Conservation (phyloP, 2,329 filamentous ascomycete species). For the Fusarium bulbicola region DNA sequence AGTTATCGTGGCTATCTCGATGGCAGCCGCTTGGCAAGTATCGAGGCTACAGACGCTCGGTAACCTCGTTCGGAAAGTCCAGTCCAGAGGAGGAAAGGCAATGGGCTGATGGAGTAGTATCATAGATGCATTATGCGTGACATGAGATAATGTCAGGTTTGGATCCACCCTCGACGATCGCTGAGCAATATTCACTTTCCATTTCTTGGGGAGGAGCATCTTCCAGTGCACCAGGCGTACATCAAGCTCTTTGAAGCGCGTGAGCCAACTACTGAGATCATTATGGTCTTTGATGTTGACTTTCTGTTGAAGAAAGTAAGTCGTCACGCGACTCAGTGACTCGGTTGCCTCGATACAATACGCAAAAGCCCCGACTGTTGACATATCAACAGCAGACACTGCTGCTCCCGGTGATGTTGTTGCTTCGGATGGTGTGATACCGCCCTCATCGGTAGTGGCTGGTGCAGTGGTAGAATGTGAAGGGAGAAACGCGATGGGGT, state of each 20-base stretch:
- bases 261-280: constrained; percentile 53
- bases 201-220: background rate
- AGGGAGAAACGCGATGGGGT: constrained; percentile 50
- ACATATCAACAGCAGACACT: constrained; percentile 37
- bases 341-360: constrained; percentile 58
- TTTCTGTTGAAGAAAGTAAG: constrained; percentile 55
- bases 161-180: constrained; percentile 52
- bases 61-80: constrained; percentile 41
- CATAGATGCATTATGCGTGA: constrained; percentile 60
- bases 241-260: constrained; percentile 58
- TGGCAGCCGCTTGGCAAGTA: background rate
- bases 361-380: constrained; percentile 55
- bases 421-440: background rate
- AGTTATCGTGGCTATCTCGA: background rate
- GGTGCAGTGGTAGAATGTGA: constrained; percentile 39
- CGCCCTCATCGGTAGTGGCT: background rate
- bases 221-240: constrained; percentile 51
- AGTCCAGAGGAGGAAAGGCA: constrained; percentile 51
- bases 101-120: constrained; percentile 59
- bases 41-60: constrained; percentile 18
- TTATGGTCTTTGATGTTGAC: constrained; percentile 51
- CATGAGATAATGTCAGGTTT: constrained; percentile 58
- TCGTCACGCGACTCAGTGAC: constrained; percentile 54
- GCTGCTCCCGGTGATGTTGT: background rate
- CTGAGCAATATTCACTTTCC: constrained; percentile 30